Conservation (phyloP, 2,329 filamentous ascomycete genomes). For the Alternaria longipes region DNA sequence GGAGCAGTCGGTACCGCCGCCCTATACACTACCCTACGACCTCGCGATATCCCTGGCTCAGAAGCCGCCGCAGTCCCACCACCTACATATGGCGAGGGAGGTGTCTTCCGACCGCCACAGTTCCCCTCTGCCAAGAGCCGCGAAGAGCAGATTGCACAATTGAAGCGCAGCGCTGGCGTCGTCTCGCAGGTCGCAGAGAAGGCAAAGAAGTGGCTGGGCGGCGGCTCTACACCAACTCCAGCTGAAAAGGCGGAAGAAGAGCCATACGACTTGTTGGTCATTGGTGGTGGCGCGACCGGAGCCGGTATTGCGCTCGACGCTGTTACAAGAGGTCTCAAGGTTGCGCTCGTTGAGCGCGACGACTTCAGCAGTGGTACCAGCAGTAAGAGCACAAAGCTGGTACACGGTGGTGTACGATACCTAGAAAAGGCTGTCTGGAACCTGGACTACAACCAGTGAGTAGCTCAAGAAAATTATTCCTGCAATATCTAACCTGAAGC, state of each 20-base stretch:
- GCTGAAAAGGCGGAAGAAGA: constrained; percentile 54
- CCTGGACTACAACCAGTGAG: constrained; percentile 80
- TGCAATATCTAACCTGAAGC: not conserved
- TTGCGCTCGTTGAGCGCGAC: constrained; percentile 82
- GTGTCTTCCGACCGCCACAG: constrained; percentile 71
- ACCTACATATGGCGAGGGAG: constrained; percentile 73
- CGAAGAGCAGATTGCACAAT: constrained; percentile 70
- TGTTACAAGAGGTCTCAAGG: constrained; percentile 78
- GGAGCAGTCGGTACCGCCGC: constrained; percentile 63
- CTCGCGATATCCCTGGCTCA: constrained; percentile 75
- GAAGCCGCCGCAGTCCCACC: constrained; percentile 75
- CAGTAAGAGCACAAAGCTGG: constrained; percentile 87
- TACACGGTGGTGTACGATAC: constrained; percentile 85
- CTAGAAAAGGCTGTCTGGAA: constrained; percentile 88
- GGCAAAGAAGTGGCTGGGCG: constrained; percentile 55
- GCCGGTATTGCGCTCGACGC: constrained; percentile 84
- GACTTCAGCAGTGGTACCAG: constrained; percentile 85
- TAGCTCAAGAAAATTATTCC: not conserved
- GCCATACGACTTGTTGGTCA: constrained; percentile 79
- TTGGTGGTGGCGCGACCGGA: constrained; percentile 81
- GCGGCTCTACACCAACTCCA: constrained; percentile 34
- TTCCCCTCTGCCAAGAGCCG: constrained; percentile 72
- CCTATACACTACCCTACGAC: constrained; percentile 72
- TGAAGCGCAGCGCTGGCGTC: constrained; percentile 63
- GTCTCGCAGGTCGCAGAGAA: constrained; percentile 40